Evolutionary conservation across 2,329 filamentous ascomycete species (phyloP).

Genomic region (Penicillium hesseltinei): DNA sequence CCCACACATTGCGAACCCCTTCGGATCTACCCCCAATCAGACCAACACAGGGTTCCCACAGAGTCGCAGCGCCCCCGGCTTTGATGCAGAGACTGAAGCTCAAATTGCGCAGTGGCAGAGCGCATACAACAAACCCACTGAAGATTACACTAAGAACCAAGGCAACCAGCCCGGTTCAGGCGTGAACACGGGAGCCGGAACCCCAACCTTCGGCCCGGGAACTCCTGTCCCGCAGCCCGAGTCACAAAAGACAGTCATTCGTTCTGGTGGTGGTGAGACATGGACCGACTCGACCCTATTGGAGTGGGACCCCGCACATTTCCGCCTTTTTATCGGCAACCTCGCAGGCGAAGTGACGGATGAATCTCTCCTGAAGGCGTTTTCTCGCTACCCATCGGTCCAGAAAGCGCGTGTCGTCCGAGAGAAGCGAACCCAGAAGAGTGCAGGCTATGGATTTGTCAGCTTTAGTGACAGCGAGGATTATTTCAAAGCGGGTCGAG

Average conservation of each 20-base stretch:
- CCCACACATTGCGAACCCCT: conserved; percentile 78
- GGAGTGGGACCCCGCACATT: conserved; percentile 94
- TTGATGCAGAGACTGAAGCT: conserved; percentile 79
- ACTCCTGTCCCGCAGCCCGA: conserved; percentile 46
- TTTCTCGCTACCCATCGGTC: conserved; percentile 80
- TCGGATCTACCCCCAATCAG: conserved; percentile 53
- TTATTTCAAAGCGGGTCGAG: conserved; percentile 92
- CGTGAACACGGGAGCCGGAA: conserved; percentile 28
- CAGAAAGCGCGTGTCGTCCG: conserved; percentile 91
- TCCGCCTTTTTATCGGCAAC: conserved; percentile 94
- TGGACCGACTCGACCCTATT: conserved; percentile 88
- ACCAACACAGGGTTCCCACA: conserved; percentile 34
- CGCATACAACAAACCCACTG: conserved; percentile 64
- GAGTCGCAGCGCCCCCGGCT: conserved; percentile 35
- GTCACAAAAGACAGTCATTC: conserved; percentile 77
- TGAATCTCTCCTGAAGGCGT: conserved; percentile 91
- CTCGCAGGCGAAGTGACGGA: conserved; percentile 96
- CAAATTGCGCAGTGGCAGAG: conserved; percentile 95
- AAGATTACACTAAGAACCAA: conserved; percentile 29
- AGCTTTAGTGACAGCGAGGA: conserved; percentile 94
- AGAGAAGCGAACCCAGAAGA: conserved; percentile 95
- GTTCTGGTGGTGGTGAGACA: conserved; percentile 83
- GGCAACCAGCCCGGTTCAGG: conserved; percentile 38
- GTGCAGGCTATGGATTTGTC: conserved; percentile 94
- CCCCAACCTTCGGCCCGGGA: conserved; percentile 38